A percentile compares a stretch with the other conserved stretches of the same genome.
phyloP scores from a whole-genome alignment of 805 yeast species.

The Starmerella khaoyaiensis region DNA sequence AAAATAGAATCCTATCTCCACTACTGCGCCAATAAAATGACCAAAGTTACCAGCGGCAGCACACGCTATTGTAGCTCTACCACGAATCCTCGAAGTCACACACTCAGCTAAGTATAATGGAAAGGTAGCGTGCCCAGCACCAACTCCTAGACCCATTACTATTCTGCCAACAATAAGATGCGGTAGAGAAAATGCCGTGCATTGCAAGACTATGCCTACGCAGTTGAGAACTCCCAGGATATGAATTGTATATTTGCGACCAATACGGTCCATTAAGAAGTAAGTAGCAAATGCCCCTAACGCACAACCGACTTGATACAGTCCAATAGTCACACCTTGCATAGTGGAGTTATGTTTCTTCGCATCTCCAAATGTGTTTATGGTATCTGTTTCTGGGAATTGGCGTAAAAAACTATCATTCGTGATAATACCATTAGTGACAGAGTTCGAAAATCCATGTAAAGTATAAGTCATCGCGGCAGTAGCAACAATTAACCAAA shows the following conservation, averaged over 20 bases:
- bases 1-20: constrained; percentile 53
- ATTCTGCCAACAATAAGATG: constrained; percentile 62
- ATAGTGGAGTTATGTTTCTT: constrained; percentile 17
- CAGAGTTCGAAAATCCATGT: constrained; percentile 59
- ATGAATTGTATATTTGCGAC: constrained; percentile 42
- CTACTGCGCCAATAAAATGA: constrained; percentile 56
- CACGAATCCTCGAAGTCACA: constrained; percentile 47
- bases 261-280: constrained; percentile 42
- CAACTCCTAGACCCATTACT: constrained; percentile 56
- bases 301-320: constrained; percentile 59
- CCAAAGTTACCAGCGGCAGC: constrained; percentile 57
- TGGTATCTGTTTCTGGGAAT: constrained; percentile 23
- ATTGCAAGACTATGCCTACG: constrained; percentile 47
- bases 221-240: constrained; percentile 37
- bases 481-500: constrained; percentile 12
- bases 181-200: constrained; percentile 41
- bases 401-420: constrained; percentile 16
- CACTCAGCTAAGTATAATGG: constrained; percentile 69
- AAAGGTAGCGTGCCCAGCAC: constrained; percentile 56
- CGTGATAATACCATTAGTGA: constrained; percentile 35
- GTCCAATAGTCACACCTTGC: constrained; percentile 27
- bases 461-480: constrained; percentile 20
- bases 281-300: constrained; percentile 49
- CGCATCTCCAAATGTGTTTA: constrained; percentile 8
- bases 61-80: constrained; percentile 47